These are phyloP conservation scores for Syncephalastrum sp. DNA, from an alignment of 371 early-diverging fungal species.

Conservation along the genomic window DNA sequence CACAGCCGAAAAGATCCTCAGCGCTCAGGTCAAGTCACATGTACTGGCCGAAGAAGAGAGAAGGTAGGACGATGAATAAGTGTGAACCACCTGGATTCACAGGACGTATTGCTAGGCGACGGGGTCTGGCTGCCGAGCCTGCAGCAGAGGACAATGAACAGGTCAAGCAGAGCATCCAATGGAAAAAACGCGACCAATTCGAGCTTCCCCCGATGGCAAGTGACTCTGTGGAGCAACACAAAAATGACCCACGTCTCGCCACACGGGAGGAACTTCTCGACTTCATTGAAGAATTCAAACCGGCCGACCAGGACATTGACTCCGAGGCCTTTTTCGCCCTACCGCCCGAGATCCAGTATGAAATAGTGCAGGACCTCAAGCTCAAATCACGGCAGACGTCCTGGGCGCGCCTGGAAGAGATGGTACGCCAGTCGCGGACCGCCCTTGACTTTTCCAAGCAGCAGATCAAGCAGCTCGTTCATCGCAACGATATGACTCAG, in stretches of 20 bases:
- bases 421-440: slow-evolving; percentile 65
- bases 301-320: slow-evolving; percentile 69
- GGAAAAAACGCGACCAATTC: slow-evolving; percentile 66
- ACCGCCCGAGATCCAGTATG: slow-evolving; percentile 88
- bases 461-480: slow-evolving; percentile 84
- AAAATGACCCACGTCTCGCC: slow-evolving; percentile 66
- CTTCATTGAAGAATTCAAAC: slow-evolving; percentile 58
- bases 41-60: slow-evolving; percentile 52
- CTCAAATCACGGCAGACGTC: slow-evolving; percentile 80
- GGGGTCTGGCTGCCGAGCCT: not conserved
- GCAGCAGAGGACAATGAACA: slow-evolving; percentile 21
- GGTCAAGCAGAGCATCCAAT: slow-evolving; percentile 8
- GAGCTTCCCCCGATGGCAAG: slow-evolving; percentile 57
- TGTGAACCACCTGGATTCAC: slow-evolving; percentile 10
- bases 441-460: slow-evolving; percentile 87
- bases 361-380: slow-evolving; percentile 86
- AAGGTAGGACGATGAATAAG: slow-evolving; percentile 25
- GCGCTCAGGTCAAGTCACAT: slow-evolving; percentile 70
- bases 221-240: not conserved
- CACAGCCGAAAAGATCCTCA: slow-evolving; percentile 83
- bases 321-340: slow-evolving; percentile 74
- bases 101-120: not conserved
- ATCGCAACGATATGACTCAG: slow-evolving; percentile 87
- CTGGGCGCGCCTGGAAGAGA: slow-evolving; percentile 69
- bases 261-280: slow-evolving; percentile 59